phyloP scores from a whole-genome alignment of 169 alveolate species.

The Sarcocystis neurona region DNA sequence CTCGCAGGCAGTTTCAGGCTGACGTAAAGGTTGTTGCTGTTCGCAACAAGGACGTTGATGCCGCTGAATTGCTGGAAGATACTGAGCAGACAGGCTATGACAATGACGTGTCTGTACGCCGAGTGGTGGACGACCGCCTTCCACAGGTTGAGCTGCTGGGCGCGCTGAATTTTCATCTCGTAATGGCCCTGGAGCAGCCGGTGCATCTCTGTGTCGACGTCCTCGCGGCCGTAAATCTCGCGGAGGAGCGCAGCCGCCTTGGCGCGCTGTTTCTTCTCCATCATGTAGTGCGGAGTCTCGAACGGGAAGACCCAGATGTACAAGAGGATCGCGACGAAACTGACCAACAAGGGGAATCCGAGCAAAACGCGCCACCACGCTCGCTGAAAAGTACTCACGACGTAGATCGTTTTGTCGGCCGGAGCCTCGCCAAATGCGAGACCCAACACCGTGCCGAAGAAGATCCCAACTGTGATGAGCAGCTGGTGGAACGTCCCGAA shows the following conservation, averaged over 20 bases:
- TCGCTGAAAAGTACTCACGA: conserved; percentile 43
- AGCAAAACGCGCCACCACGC: conserved; percentile 70
- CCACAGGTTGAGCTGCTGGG: conserved; percentile 35
- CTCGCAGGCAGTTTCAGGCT: conserved; percentile 59
- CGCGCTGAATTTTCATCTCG: conserved; percentile 40
- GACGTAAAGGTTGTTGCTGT: conserved; percentile 78
- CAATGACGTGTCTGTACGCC: conserved; percentile 73
- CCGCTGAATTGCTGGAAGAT: conserved; percentile 85
- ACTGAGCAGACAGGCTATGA: conserved; percentile 76
- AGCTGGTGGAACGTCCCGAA: conserved; percentile 79
- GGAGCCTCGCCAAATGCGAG: conserved; percentile 68
- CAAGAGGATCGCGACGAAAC: conserved; percentile 18
- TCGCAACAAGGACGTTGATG: conserved; percentile 80
- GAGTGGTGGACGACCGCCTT: conserved; percentile 52
- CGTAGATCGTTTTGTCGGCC: conserved; percentile 13
- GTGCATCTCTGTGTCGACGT: conserved; percentile 54
- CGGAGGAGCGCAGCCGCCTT: conserved; percentile 52
- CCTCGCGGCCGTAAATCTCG: conserved; percentile 42
- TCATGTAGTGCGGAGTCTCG: conserved; percentile 68
- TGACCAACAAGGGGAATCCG: conserved; percentile 43
- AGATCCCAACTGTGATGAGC: conserved; percentile 79
- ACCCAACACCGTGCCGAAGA: conserved; percentile 77
- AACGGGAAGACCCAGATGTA: conserved; percentile 44
- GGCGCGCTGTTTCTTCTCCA: conserved; percentile 54
- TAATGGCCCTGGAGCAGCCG: conserved; percentile 15